Evolutionary conservation across 331 rosid species (phyloP), one percentile per base, ranked within the genome.

Genomic region (Ulmus americana): DNA sequence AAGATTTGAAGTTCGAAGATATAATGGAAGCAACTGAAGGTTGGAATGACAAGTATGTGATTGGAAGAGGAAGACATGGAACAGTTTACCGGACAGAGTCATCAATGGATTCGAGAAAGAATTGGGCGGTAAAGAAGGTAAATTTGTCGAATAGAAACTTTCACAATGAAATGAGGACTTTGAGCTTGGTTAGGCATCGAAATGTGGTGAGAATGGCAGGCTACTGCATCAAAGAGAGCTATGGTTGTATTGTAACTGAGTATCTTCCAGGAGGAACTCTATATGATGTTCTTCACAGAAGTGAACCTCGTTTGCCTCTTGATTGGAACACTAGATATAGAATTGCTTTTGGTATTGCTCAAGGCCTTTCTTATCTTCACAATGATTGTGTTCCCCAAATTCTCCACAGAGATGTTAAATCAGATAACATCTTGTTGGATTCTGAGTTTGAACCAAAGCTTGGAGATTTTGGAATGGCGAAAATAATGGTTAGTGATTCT

Each of bases 311-410:
- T 22, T 11, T 47, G 48, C 14, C 13, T 55, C 49, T 68, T 39
- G 74, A 59, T 16, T 69, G 74, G 74, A 45, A 43, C 4, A 20
- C 53, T 41, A 18, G 74, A 50, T 69, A 47, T 40, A 51, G 53
- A 11, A 60, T 69, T 8, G 67, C 67, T 49, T 13, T 41, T 2
- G 67, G 74, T 42, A 28, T 69, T 41, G 70, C 70, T 55, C 70
- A 72, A 39, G 71, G 65, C 35, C 68, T 71, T 63, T 63, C 70
- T 16, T 71, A 71, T 50, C 70, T 71, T 44, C 76, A 71, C 76
- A 70, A 71, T 63, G 76, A 71, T 55, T 71, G 70, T 63, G 63
- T 71, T 28, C 64, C 57, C 18, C 64, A 53, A 55, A 46, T 71
- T 20, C 55, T 71, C 3, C 76, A 71, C 28, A 39, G 76, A 35